Conservation (phyloP, 768 basidiomycete genomes). For the Collybia mongolica region DNA sequence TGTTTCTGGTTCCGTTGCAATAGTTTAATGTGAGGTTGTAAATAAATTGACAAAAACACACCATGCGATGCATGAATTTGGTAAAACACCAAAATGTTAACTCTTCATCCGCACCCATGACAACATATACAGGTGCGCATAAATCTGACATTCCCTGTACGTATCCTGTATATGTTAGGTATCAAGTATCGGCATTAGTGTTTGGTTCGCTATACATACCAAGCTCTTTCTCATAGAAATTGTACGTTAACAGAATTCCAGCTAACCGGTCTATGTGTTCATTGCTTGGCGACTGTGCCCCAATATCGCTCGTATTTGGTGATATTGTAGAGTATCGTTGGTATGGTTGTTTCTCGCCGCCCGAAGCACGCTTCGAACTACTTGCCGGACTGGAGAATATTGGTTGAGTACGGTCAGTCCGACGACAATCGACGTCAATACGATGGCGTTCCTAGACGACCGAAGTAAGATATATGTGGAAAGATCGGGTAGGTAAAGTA, state of each 20-base stretch:
- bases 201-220: constrained; percentile 46
- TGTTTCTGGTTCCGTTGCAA: constrained; percentile 58
- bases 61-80: constrained; percentile 94
- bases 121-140: constrained; percentile 90
- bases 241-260: constrained; percentile 85
- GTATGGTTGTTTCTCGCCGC: constrained; percentile 56
- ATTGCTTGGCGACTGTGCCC: constrained; percentile 86
- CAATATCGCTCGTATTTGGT: constrained; percentile 68
- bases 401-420: constrained; percentile 93
- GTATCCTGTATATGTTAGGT: constrained; percentile 55
- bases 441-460: constrained; percentile 74
- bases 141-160: constrained; percentile 99
- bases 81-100: constrained; percentile 97
- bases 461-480: constrained; percentile 4
- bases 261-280: constrained; percentile 90
- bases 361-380: constrained; percentile 29
- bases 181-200: constrained; percentile 3
- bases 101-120: constrained; percentile 85
- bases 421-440: constrained; percentile 94
- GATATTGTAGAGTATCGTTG: constrained; percentile 72
- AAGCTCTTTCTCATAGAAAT: constrained; percentile 84
- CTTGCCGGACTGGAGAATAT: constrained; percentile 62
- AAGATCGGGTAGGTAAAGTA: constrained; percentile 12
- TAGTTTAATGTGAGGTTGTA: not conserved
- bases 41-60: constrained; percentile 21